Evolutionary conservation across 306 rosid species (phyloP), one percentile per base, ranked within the genome.

Genomic region (Cicer arietinum): DNA sequence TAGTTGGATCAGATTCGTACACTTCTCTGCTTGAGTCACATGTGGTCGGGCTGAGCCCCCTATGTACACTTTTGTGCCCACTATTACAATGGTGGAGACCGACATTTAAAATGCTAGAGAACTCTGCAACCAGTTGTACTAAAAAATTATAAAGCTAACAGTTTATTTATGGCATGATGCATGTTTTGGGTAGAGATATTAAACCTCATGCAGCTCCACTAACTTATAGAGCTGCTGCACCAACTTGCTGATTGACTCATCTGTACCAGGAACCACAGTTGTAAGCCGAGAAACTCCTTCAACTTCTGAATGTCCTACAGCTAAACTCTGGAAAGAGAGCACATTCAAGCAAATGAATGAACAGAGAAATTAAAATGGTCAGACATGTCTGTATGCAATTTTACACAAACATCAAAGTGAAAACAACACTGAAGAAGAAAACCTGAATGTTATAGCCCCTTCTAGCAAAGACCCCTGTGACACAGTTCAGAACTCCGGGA

Each of bases 401-500:
- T 58, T 66, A 54, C 65, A 65, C 61, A 69, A 46, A 65, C 65
- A 42, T 44, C 18, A 69, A 80, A 71, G 22, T 22, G 10, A 46
- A 61, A 44, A 20, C 20, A 58, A 65, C 25, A 8, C 58, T 10
- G 62, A 57, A 5, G 52, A 70, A 64, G 58, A 57, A 74, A 70
- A 89, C 97, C 97, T 91, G 97, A 88, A 91, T 88, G 83, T 91
- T 91, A 75, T 91, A 91, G 51, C 95, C 97, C 80, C 97, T 89
- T 72, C 97, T 82, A 69, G 97, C 84, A 77, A 91, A 91, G 84
- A 91, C 92, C 30, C 97, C 97, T 0, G 97, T 91, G 64, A 91
- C 83, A 42, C 89, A 69, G 81, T 84, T 86, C 35, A 91, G 91
- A 85, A 91, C 97, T 45, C 97, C 97, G 8, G 97, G 97, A 82